Evolutionary conservation across 2,329 filamentous ascomycete genomes (phyloP), one percentile per base, ranked within the genome.

Genomic region (Phialocephala sp.): DNA sequence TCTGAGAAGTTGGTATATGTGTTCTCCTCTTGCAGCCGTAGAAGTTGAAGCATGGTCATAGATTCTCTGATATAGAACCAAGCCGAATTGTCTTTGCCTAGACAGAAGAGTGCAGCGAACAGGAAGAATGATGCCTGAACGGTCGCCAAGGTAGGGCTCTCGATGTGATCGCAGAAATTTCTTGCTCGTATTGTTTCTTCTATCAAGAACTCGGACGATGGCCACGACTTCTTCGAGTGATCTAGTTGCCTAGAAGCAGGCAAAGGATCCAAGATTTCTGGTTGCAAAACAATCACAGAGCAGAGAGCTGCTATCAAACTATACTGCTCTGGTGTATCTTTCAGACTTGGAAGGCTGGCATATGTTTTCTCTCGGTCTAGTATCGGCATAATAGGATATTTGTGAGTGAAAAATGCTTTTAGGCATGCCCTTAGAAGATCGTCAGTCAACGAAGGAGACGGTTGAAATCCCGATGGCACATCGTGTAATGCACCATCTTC

Each of bases 41-140:
- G 62, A 0, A 73, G 64, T 37, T 77, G 75, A 0, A 77, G 67
- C 15, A 73, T 70, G 0, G 76, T 76, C 1, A 75, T 76, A 0
- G 76, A 64, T 59, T 77, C 75, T 32, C 74, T 66, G 0, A 78
- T 43, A 12, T 77, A 76, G 56, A 73, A 75, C 75, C 77, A 78
- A 0, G 77, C 75, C 0, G 74, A 69, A n/a, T 77, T 77, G 15
- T 77, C 75, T 18, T 74, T 77, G 1, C 71, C 73, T 14, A 77
- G 56, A 1, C 72, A 73, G 18, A 78, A 78, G 36, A 72, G 74
- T 0, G 72, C 69, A 0, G 75, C 70, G 6, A 74, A 77, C 0
- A 78, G 71, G 8, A 78, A 76, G 66, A 77, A 78, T 0, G 77
- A 78, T 2, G 76, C 76, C 12, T 76, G 73, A 0, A 76, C 70